Conservation (phyloP, 257 asterid genomes). For the Gentiana straminea region DNA sequence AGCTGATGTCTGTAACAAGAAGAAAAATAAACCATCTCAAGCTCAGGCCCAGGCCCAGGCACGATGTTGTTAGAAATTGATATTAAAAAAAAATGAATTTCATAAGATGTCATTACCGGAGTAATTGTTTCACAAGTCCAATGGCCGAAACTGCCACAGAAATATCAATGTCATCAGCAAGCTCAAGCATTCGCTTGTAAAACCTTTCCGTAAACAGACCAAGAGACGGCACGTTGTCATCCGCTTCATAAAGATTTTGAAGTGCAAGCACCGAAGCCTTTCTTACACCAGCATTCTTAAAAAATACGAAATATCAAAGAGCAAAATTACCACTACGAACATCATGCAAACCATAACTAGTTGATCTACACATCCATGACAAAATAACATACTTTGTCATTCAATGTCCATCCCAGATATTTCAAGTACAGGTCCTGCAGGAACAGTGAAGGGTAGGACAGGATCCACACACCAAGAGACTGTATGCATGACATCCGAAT, state of each 20-base stretch:
- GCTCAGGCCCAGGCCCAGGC: constrained; percentile 9
- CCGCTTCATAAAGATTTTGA: constrained; percentile 90
- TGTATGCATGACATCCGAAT: constrained; percentile 86
- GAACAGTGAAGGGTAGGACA: constrained; percentile 86
- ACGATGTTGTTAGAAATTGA: too few relatives aligned
- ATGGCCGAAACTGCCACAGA: constrained; percentile 98
- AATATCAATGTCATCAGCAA: constrained; percentile 95
- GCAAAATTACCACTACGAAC: constrained; percentile 18
- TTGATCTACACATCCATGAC: not conserved
- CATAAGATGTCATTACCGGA: constrained; percentile 40
- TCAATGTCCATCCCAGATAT: constrained; percentile 98
- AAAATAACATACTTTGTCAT: constrained; percentile 70
- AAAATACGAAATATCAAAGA: constrained; percentile 10
- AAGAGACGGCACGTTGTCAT: constrained; percentile 94
- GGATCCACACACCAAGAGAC: constrained; percentile 94
- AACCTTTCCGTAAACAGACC: constrained; percentile 92
- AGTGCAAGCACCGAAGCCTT: constrained; percentile 85
- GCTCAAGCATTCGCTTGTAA: constrained; percentile 87
- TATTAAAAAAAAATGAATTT: not conserved
- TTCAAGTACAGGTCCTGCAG: constrained; percentile 95
- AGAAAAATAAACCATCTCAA: constrained; percentile 9
- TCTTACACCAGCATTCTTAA: constrained; percentile 91
- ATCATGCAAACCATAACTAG: constrained; percentile 4
- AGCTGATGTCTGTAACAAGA: constrained; percentile 74
- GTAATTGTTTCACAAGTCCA: constrained; percentile 88